A percentile compares a stretch with the other conserved stretches of the same genome.
Evolutionary conservation across 768 basidiomycete genomes (phyloP).

Genomic region (Rhodotorula toruloides): DNA sequence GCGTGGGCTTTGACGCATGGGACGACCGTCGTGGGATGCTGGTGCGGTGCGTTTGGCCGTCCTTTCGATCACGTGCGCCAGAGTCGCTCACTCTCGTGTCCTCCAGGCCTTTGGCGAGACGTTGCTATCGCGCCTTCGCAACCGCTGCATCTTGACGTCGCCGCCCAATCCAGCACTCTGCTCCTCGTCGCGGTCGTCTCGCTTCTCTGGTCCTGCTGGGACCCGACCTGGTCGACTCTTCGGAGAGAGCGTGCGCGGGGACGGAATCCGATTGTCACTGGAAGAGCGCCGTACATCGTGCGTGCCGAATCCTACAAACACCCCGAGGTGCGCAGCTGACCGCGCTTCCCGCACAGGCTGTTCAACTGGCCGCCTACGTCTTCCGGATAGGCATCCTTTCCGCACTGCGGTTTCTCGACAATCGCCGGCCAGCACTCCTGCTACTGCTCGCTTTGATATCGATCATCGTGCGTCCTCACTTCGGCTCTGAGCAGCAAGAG

Average conservation of each 20-base stretch:
- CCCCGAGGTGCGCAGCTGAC: too few species aligned
- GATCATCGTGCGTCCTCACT: background rate
- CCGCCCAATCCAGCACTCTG: too few species aligned
- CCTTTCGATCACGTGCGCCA: background rate
- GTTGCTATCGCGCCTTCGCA: background rate
- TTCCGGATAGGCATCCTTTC: background rate
- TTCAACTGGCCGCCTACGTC: background rate
- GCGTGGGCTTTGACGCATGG: background rate
- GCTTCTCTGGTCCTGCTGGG: slow-evolving; percentile 29
- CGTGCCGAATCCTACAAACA: background rate
- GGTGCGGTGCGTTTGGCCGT: background rate
- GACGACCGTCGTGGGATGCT: background rate
- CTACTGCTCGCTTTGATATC: too few species aligned
- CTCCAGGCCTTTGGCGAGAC: background rate
- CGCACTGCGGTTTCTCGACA: too few species aligned
- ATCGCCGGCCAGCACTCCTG: too few species aligned
- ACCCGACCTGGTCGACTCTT: slow-evolving; percentile 21
- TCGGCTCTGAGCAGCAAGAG: too few species aligned
- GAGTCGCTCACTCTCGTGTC: background rate
- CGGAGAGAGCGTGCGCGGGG: slow-evolving; percentile 10
- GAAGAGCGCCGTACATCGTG: background rate
- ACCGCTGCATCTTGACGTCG: background rate
- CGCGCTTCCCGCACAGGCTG: background rate
- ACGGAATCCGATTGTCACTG: background rate
- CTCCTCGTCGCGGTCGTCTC: background rate